A percentile compares a stretch with the other conserved stretches of the same genome.
These are phyloP conservation scores for Lactarius trivialis DNA, from an alignment of 768 basidiomycete species.

Conservation along the genomic window DNA sequence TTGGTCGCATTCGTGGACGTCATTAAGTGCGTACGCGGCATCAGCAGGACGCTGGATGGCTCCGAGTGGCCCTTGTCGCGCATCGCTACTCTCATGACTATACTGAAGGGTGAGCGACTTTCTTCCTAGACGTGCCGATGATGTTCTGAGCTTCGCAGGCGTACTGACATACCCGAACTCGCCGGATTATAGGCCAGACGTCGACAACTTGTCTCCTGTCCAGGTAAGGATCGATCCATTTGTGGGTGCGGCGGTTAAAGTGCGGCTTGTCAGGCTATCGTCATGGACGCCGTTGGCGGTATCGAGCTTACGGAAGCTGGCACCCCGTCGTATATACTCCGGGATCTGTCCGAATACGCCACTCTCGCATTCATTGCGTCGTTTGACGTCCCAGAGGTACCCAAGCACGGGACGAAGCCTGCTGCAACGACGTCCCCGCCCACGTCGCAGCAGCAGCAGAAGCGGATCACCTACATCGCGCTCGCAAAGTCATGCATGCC, in stretches of 20 bases:
- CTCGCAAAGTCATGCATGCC: constrained; percentile 88
- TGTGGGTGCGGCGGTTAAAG: not conserved
- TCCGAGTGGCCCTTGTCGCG: constrained; percentile 62
- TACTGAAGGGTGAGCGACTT: constrained; percentile 57
- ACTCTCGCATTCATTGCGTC: constrained; percentile 84
- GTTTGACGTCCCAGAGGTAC: constrained; percentile 45
- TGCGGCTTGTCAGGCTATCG: constrained; percentile 44
- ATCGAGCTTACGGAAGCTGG: constrained; percentile 61
- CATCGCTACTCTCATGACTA: constrained; percentile 61
- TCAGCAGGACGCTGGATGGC: constrained; percentile 42
- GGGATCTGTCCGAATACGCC: constrained; percentile 78
- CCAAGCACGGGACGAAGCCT: constrained; percentile 15
- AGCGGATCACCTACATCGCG: constrained; percentile 82
- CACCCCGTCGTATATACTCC: constrained; percentile 66
- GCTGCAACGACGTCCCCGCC: constrained; percentile 27
- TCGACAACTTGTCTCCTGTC: constrained; percentile 73
- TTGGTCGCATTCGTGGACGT: constrained; percentile 76
- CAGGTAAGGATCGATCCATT: constrained; percentile 47
- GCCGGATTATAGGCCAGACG: constrained; percentile 83
- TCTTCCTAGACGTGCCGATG: not conserved
- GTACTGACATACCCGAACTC: constrained; percentile 75
- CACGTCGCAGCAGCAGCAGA: constrained; percentile 39
- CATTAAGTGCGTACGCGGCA: constrained; percentile 50
- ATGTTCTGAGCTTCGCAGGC: constrained; percentile 34
- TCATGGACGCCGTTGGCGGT: constrained; percentile 60